Evolutionary conservation across 177 flowering plant species (phyloP), one percentile per base, ranked within the genome.

Genomic region (Vitis hybrid): DNA sequence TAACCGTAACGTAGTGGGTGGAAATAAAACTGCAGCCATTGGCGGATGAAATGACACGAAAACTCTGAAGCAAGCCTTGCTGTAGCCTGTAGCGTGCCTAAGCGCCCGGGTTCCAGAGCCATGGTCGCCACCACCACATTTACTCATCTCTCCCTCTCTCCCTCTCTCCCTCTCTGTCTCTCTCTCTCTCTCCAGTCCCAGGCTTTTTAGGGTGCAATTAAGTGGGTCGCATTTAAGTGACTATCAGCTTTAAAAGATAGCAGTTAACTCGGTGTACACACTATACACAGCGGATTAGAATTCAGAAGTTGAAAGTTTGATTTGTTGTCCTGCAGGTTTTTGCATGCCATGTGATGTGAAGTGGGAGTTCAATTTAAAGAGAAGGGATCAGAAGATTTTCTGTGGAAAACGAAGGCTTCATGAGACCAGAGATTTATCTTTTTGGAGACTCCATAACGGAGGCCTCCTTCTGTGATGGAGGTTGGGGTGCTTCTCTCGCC

Each of bases 371-470:
- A 51, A 51, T 9, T 26, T 3, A 51, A 14, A 51, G 32, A 34
- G 30, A 11, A 30, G 34, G 7, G 17, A 54, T 45, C 9, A 32
- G 49, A 26, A 56, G 73, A n/a, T 39, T 39, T 39, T 6, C 11
- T 2, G 21, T 26, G 18, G 15, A 12, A 11, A 18, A 10, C 14
- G 64, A 65, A 74, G 79, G 45, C 45, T 39, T 7, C 8, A 89
- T 89, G 96, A 82, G 95, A 39, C 90, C 95, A 2, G 88, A 85
- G 80, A 90, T 93, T 63, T 78, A 86, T 69, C 85, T 90, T 1
- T 91, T 91, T 30, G 98, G 98, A n/a, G 97, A 93, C 74, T 91
- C 98, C 23, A 93, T 93, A 59, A 93, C 98, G 6, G 97, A 93
- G 65, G 80, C 62, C 18, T 91, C 98, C 19, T 93, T 85, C 68